Evolutionary conservation across 345 rosid species (phyloP), one percentile per base, ranked within the genome.

Genomic region (Hibiscus tridactylites): DNA sequence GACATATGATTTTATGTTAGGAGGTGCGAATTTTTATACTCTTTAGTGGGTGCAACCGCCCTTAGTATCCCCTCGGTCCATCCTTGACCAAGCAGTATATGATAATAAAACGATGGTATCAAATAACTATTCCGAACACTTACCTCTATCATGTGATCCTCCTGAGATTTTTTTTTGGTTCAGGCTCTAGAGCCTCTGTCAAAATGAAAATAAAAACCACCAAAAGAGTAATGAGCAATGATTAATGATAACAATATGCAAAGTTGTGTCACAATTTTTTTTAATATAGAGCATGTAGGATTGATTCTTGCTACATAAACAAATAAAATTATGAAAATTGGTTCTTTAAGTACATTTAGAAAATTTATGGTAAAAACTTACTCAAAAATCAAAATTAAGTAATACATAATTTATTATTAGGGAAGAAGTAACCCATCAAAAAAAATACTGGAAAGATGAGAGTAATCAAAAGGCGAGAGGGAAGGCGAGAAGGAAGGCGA

Each of bases 121-220:
- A 6, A 10, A 62, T 24, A 46, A 10, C n/a, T 11, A 63, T 29
- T 47, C n/a, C 16, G n/a, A 70, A 28, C 26, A 9, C 79, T 71
- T 66, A 85, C 98, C 98, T 77, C 93, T 82, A 73, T 92, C 96
- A 3, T 65, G 61, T 0, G 97, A 91, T 76, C 84, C 92, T 52
- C 57, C 21, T n/a, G 9, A 52, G 61, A 69, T n/a, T 79, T 84
- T 91, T 91, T 86, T 79, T 80, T 52, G 9, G 57, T 5, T 15
- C 57, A 52, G 57, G 21, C 57, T 52, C 57, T 4, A 21, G 57
- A 52, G 57, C 57, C 77, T 91, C 98, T 90, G 91, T 61, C 54
- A 73, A 76, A 49, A 16, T 9, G 31, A 9, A 66, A 15, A 16
- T n/a, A 10, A 39, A 9, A 21, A 59, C 39, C 11, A 2, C 26